A percentile compares a stretch with the other conserved stretches of the same genome.
These are phyloP conservation scores for Apostasia shenzhenica DNA, from an alignment of 106 monocot genomes.

Conservation along the genomic window DNA sequence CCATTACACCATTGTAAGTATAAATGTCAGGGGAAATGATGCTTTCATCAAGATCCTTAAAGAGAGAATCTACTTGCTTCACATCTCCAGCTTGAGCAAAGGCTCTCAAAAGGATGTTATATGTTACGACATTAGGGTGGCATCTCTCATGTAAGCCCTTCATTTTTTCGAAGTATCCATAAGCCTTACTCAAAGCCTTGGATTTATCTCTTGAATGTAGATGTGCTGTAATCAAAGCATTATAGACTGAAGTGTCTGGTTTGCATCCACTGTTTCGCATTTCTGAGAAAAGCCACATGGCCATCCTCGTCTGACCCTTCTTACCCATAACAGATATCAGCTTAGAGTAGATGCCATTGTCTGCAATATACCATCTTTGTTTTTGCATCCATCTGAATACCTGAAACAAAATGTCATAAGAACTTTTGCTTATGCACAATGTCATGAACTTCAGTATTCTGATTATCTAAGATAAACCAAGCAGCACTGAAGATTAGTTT, in stretches of 20 bases:
- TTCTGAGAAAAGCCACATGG: slow-evolving; percentile 99
- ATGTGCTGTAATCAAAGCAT: slow-evolving; percentile 80
- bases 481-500: too few species aligned
- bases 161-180: slow-evolving; percentile 87
- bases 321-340: slow-evolving; percentile 99
- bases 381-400: slow-evolving; percentile 99
- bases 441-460: background rate
- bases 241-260: slow-evolving; percentile 93
- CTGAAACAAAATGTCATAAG: slow-evolving; percentile 17
- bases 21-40: slow-evolving; percentile 58
- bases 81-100: slow-evolving; percentile 73
- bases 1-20: slow-evolving; percentile 94
- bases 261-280: slow-evolving; percentile 89
- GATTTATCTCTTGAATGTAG: slow-evolving; percentile 73
- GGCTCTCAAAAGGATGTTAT: slow-evolving; percentile 91
- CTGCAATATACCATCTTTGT: slow-evolving; percentile 94
- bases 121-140: slow-evolving; percentile 80
- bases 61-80: slow-evolving; percentile 62
- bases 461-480: too few species aligned
- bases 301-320: slow-evolving; percentile 90
- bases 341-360: slow-evolving; percentile 96
- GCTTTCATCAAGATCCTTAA: slow-evolving; percentile 72
- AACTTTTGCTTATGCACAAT: background rate
- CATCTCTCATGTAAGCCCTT: slow-evolving; percentile 72
- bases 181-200: slow-evolving; percentile 80